Percentiles rank a stretch among this genome's conserved stretches.
These are phyloP conservation scores for Boletus subparvulus DNA, from an alignment of 768 basidiomycete genomes.

Conservation along the genomic window DNA sequence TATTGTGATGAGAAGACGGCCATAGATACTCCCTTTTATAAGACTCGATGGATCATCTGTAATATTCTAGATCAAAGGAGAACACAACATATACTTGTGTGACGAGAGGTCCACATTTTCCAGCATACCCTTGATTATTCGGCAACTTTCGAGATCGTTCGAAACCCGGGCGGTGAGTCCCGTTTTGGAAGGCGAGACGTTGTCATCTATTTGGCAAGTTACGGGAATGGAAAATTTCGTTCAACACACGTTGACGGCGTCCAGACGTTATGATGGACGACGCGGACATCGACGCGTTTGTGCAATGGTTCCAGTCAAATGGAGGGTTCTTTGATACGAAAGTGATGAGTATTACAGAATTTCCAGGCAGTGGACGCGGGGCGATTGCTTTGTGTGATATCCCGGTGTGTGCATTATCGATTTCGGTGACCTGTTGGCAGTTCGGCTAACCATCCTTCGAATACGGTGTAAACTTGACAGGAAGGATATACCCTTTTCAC, in stretches of 20 bases:
- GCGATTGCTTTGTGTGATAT: conserved; percentile 74
- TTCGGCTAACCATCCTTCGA: neutral
- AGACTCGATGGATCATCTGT: neutral
- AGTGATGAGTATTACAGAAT: conserved; percentile 46
- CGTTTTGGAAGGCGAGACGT: neutral
- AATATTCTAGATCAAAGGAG: conserved; percentile 1
- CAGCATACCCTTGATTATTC: neutral
- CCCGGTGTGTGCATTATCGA: conserved; percentile 44
- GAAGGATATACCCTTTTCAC: conserved; percentile 76
- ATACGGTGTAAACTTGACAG: conserved; percentile 37
- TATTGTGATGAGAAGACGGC: neutral
- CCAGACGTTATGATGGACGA: conserved; percentile 5
- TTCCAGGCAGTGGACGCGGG: conserved; percentile 64
- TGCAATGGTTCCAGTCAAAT: conserved; percentile 58
- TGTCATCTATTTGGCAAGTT: conserved; percentile 2
- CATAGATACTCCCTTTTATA: conserved; percentile 7
- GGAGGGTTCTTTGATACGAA: conserved; percentile 50
- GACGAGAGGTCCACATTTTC: neutral
- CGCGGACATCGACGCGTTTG: conserved; percentile 34
- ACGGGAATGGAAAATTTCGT: neutral
- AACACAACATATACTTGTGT: neutral
- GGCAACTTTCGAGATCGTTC: conserved; percentile 9
- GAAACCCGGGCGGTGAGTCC: neutral
- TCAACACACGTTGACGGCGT: neutral
- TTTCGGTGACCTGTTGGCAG: neutral